Evolutionary conservation across 768 basidiomycete genomes (phyloP).

Genomic region (Boletus reticuloceps): DNA sequence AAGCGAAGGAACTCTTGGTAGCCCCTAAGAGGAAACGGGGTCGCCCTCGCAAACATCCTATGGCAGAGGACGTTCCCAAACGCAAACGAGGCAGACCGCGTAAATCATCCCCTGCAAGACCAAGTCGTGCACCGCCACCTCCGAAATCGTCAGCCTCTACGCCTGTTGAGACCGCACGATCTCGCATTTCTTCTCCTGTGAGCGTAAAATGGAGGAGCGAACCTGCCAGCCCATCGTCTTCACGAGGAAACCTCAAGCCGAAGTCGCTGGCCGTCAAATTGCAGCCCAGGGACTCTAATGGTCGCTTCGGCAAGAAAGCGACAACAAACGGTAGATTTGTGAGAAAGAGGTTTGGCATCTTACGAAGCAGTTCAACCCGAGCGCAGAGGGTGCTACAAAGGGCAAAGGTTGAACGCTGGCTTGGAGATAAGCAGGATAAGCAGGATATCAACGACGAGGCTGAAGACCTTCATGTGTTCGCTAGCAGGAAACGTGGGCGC

Average conservation of each 20-base stretch:
- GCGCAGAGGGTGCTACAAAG: constrained; percentile 42
- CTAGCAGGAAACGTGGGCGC: constrained; percentile 25
- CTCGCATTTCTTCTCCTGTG: constrained; percentile 16
- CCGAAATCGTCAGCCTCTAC: constrained; percentile 8
- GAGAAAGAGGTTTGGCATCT: constrained; percentile 32
- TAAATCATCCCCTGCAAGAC: constrained; percentile 24
- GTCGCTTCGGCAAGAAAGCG: constrained; percentile 65
- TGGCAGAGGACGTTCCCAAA: constrained; percentile 29
- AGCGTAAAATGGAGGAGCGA: constrained; percentile 23
- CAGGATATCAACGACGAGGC: constrained; percentile 12
- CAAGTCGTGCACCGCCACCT: constrained; percentile 9
- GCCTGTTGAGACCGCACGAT: constrained; percentile 9
- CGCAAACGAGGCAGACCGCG: constrained; percentile 36
- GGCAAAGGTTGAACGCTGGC: constrained; percentile 40
- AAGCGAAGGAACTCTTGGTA: constrained; percentile 33
- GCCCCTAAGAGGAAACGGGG: constrained; percentile 33
- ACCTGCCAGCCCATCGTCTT: constrained; percentile 23
- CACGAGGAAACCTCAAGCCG: constrained; percentile 30
- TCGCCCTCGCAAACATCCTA: constrained; percentile 35
- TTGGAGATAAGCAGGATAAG: constrained; percentile 26
- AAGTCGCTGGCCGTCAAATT: constrained; percentile 44
- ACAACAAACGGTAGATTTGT: constrained; percentile 44
- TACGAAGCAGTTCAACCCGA: constrained; percentile 31
- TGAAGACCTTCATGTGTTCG: constrained; percentile 10
- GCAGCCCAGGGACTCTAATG: constrained; percentile 64